phyloP scores from a whole-genome alignment of 1,139 yeast genomes.

The Geotrichum cucujoidarum region DNA sequence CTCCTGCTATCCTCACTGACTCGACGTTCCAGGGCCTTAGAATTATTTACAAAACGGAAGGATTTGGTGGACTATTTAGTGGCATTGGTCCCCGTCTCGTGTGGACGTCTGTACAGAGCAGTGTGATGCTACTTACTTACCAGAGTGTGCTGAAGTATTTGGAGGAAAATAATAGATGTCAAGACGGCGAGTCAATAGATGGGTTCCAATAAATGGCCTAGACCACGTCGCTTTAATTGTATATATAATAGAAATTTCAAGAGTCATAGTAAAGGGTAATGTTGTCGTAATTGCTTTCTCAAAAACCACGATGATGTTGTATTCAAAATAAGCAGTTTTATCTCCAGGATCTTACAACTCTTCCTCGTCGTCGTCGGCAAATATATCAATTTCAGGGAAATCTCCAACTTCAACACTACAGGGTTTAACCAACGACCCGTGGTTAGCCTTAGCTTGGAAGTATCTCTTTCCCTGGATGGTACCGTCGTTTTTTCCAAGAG shows the following conservation, averaged over 20 bases:
- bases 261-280: neutral
- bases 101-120: constrained; percentile 95
- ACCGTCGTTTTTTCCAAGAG: constrained; percentile 78
- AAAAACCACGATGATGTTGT: neutral
- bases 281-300: neutral
- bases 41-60: constrained; percentile 70
- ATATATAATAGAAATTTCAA: neutral
- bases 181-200: neutral
- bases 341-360: constrained; percentile 1
- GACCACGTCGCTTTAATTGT: no score
- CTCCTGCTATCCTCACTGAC: constrained; percentile 38
- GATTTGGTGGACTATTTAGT: constrained; percentile 71
- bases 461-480: constrained; percentile 58
- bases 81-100: constrained; percentile 96
- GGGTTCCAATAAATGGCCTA: constrained; percentile 1
- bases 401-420: constrained; percentile 38
- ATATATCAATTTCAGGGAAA: constrained; percentile 31
- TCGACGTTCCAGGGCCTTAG: constrained; percentile 61
- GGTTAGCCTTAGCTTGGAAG: constrained; percentile 48
- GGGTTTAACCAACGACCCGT: constrained; percentile 50
- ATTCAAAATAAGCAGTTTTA: no score
- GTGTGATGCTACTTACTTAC: constrained; percentile 85
- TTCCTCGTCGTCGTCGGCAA: constrained; percentile 31
- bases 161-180: constrained; percentile 18
- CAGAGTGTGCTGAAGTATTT: constrained; percentile 43